These are phyloP conservation scores for Suhomyces faveliae DNA, from an alignment of 805 yeast genomes.

Conservation along the genomic window DNA sequence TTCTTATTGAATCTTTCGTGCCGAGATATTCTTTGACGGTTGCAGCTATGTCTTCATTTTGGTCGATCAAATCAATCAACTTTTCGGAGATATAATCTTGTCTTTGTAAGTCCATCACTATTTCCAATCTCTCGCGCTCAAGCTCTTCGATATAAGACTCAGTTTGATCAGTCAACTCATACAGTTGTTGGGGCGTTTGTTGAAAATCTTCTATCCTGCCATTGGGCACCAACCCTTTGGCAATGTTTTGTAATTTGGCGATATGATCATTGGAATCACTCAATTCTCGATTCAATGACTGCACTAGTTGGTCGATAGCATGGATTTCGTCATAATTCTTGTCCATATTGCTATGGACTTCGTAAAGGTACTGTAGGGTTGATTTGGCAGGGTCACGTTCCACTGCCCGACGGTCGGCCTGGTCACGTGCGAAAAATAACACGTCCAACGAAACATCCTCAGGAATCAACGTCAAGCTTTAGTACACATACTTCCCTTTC, in stretches of 20 bases:
- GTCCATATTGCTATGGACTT: conserved; percentile 15
- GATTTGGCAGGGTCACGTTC: not conserved
- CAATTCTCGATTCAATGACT: conserved; percentile 17
- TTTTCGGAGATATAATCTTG: conserved; percentile 34
- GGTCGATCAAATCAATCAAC: conserved; percentile 31
- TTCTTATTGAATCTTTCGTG: conserved; percentile 18
- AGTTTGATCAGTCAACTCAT: not conserved
- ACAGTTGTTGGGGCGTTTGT: conserved; percentile 1
- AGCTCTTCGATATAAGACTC: conserved; percentile 12
- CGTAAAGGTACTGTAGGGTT: not conserved
- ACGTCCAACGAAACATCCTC: conserved; percentile 1
- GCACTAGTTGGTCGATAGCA: conserved; percentile 17
- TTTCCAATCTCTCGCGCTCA: conserved; percentile 28
- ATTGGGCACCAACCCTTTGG: conserved; percentile 18
- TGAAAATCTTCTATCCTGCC: conserved; percentile 13
- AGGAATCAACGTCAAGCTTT: not conserved
- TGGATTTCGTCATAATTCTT: conserved; percentile 19
- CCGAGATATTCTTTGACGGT: conserved; percentile 32
- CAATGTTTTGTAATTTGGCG: conserved; percentile 16
- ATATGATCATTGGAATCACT: conserved; percentile 21
- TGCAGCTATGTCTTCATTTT: conserved; percentile 32
- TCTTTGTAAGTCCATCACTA: conserved; percentile 39
- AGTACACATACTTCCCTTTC: not conserved
- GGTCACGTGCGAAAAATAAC: not conserved
- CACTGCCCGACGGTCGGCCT: not conserved